Evolutionary conservation across 768 basidiomycete genomes (phyloP), one percentile per base, ranked within the genome.

Genomic region (Russula vinacea): DNA sequence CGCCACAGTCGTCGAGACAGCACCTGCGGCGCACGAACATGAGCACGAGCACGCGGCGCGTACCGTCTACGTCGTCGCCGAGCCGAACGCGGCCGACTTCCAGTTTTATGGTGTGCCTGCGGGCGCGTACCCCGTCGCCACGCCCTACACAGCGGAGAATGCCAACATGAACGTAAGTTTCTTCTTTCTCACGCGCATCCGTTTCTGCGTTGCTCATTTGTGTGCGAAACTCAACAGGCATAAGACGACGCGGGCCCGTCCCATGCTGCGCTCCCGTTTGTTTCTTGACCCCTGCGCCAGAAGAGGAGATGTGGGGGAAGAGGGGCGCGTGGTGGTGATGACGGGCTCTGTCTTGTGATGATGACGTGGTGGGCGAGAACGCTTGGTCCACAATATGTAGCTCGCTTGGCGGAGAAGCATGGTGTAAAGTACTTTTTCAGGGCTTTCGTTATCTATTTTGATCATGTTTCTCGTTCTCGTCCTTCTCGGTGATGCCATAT

Each of bases 51-150:
- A 76, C 40, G 84, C 83, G 39, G 78, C 80, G 35, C 84, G 80
- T 62, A 86, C 85, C 39, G 59, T 69, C 58, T 87, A 90, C 70
- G 86, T 90, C 67, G 88, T 89, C 67, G 88, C 86, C 35, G 80
- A 87, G 72, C 88, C 88, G 44, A 86, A 89, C 74, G 79, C 82
- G 39, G 76, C 83, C 61, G 72, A 84, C 60, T 81, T 78, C 49
- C 82, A 83, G 37, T 47, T 22, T 47, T 89, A 88, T 69, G 77
- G 81, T 68, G 87, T 90, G n/a, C 88, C 88, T 1, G 82, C 84
- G 13, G 88, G 89, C 68, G 88, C 87, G 33, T 76, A 74, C 70
- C 76, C 75, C 58, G 73, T 71, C 52, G 72, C 73, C 39, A 70
- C 74, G 55, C 75, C 75, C 10, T 81, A 80, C 17, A 9, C 56